Conservation (phyloP, 1,284 basidiomycete genomes). For the Polyporus tsugae region DNA sequence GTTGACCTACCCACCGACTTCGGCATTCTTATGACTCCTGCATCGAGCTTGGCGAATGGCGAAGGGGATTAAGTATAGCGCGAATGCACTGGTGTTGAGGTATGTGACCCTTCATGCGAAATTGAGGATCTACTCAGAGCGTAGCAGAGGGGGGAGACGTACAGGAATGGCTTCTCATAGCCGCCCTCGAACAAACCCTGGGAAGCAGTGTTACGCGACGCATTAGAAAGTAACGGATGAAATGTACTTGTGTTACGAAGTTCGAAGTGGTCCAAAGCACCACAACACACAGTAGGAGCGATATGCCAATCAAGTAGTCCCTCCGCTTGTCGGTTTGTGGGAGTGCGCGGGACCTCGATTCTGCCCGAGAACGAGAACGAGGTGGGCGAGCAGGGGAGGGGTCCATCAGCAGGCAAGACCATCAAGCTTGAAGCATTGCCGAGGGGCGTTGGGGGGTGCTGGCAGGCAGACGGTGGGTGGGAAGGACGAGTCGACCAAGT, state of each 20-base stretch:
- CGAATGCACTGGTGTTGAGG: conserved; percentile 87
- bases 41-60: conserved; percentile 50
- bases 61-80: conserved; percentile 88
- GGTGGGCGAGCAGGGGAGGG: conserved; percentile 19
- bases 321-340: conserved; percentile 37
- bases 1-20: conserved; percentile 26
- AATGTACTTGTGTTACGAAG: conserved; percentile 78
- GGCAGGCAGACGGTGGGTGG: not conserved
- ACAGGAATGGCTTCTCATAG: conserved; percentile 86
- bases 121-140: conserved; percentile 6
- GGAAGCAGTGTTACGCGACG: not conserved
- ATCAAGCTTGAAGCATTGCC: conserved; percentile 7
- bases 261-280: conserved; percentile 86
- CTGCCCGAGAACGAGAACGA: conserved; percentile 25
- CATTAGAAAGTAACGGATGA: not conserved
- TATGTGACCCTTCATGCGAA: conserved; percentile 75
- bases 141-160: conserved; percentile 36
- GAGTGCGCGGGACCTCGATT: conserved; percentile 29
- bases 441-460: not conserved
- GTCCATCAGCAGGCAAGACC: conserved; percentile 24
- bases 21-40: conserved; percentile 32
- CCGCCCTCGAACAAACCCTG: conserved; percentile 77
- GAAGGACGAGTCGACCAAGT: conserved; percentile 1
- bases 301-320: conserved; percentile 77
- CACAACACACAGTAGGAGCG: conserved; percentile 81